Conservation (phyloP, 208 protist genomes). For the Acanthamoeba rhysodes region DNA sequence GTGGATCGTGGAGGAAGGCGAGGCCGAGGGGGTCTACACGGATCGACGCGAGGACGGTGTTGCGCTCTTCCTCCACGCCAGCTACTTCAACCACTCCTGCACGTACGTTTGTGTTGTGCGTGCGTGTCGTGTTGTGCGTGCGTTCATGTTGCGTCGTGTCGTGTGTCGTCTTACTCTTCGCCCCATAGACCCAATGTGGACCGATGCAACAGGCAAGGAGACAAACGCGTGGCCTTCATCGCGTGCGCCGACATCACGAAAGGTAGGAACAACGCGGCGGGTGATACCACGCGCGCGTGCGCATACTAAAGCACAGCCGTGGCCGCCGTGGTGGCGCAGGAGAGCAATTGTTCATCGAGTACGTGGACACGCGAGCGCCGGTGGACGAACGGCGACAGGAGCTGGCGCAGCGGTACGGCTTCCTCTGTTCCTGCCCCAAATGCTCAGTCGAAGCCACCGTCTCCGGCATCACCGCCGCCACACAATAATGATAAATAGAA, state of each 20-base stretch:
- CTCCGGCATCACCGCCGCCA: neutral
- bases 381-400: constrained; percentile 23
- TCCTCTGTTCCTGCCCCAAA: constrained; percentile 34
- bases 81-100: constrained; percentile 72
- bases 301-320: neutral
- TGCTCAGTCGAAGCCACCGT: constrained; percentile 13
- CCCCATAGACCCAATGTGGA: constrained; percentile 32
- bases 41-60: constrained; percentile 66
- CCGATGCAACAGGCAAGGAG: constrained; percentile 36
- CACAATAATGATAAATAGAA: too few relatives aligned
- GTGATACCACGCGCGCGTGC: neutral
- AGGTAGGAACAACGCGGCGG: neutral
- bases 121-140: neutral
- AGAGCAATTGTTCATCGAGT: constrained; percentile 71
- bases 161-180: neutral
- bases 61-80: constrained; percentile 60
- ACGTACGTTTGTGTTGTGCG: neutral
- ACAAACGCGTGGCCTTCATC: constrained; percentile 66
- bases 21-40: constrained; percentile 56
- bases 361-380: constrained; percentile 18
- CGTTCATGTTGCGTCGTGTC: neutral
- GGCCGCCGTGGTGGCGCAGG: neutral
- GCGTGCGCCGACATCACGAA: constrained; percentile 62
- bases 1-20: constrained; percentile 56
- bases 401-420: constrained; percentile 66